phyloP scores from a whole-genome alignment of 257 asterid genomes.

The Solanum tarapatanum region DNA sequence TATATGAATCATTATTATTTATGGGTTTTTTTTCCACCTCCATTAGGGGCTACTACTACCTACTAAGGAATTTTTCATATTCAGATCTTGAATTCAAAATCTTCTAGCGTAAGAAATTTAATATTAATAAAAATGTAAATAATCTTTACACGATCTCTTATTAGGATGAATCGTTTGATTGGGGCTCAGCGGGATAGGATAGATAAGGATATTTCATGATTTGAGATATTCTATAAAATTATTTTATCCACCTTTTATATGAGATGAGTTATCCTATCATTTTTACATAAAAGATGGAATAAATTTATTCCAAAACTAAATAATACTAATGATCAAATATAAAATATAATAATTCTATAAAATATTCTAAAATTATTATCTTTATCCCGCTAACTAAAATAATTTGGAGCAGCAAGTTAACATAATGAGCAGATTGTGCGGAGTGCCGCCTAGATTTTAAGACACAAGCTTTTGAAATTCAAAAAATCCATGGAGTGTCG shows the following conservation, averaged over 20 bases:
- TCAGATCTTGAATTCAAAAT: too few species aligned
- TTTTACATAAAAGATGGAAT: too few species aligned
- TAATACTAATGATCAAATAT: too few species aligned
- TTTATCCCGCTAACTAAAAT: fast-evolving
- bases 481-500: neutral
- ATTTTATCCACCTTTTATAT: too few species aligned
- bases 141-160: neutral
- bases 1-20: neutral
- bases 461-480: neutral
- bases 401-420: neutral
- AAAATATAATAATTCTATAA: too few species aligned
- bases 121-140: neutral
- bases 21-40: neutral
- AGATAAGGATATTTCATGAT: too few species aligned
- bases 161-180: neutral
- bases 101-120: neutral
- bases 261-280: too few species aligned
- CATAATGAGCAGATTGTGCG: neutral
- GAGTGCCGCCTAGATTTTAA: neutral
- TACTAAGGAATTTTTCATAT: too few species aligned
- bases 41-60: neutral
- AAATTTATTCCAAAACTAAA: too few species aligned
- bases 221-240: too few species aligned
- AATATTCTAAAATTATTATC: too few species aligned
- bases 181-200: neutral